phyloP scores from a whole-genome alignment of 2,329 filamentous ascomycete species.

The Furcasterigmium furcatum region DNA sequence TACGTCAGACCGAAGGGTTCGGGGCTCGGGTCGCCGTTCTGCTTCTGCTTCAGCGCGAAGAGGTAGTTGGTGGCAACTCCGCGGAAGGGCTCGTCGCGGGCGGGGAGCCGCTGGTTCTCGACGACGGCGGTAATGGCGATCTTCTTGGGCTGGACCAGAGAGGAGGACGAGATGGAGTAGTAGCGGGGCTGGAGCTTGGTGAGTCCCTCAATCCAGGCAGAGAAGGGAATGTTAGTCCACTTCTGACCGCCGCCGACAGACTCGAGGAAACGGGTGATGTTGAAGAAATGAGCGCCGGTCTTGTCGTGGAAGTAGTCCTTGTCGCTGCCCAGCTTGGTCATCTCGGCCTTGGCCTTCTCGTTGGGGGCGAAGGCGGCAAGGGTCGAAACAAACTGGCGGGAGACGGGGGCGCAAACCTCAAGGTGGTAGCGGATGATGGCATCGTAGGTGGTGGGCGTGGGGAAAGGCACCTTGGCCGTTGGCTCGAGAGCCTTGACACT shows the following conservation, averaged over 20 bases:
- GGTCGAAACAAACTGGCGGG: slow-evolving; percentile 88
- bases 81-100: slow-evolving; percentile 75
- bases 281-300: slow-evolving; percentile 77
- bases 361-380: slow-evolving; percentile 86
- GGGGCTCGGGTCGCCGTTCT: slow-evolving; percentile 80
- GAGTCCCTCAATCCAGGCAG: slow-evolving; percentile 87
- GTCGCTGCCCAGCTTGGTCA: slow-evolving; percentile 84
- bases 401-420: slow-evolving; percentile 93
- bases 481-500: slow-evolving; percentile 88
- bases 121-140: slow-evolving; percentile 95
- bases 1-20: slow-evolving; percentile 84
- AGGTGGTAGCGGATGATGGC: slow-evolving; percentile 92
- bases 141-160: slow-evolving; percentile 87
- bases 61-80: slow-evolving; percentile 98
- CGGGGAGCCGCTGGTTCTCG: slow-evolving; percentile 75
- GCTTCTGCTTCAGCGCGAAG: slow-evolving; percentile 91
- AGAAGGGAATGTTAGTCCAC: slow-evolving; percentile 88
- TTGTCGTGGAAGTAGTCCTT: slow-evolving; percentile 94
- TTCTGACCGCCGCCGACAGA: slow-evolving; percentile 68
- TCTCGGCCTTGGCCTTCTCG: slow-evolving; percentile 80
- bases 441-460: slow-evolving; percentile 94
- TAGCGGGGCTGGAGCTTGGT: slow-evolving; percentile 96
- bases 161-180: slow-evolving; percentile 99
- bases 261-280: slow-evolving; percentile 82
- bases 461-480: slow-evolving; percentile 96